phyloP scores from a whole-genome alignment of 2,329 filamentous ascomycete species.

The Colletotrichum liriopes region DNA sequence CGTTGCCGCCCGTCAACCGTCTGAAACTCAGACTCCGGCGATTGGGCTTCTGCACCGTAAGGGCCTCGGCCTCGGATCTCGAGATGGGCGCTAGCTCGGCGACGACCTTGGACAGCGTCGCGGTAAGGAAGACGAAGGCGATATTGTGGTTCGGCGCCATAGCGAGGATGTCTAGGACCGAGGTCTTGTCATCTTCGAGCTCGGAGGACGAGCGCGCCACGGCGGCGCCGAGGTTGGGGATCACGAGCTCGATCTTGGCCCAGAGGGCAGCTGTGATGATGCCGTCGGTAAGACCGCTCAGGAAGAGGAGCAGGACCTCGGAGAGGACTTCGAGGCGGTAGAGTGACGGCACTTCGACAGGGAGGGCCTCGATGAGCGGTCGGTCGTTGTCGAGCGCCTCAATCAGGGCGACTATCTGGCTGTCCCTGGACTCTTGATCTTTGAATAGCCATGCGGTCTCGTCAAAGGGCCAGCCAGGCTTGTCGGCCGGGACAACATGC shows the following conservation, averaged over 20 bases:
- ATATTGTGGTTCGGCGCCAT: slow-evolving; percentile 85
- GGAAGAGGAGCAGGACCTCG: slow-evolving; percentile 81
- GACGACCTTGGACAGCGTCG: slow-evolving; percentile 75
- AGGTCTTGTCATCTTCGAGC: slow-evolving; percentile 62
- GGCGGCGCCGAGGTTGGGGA: slow-evolving; percentile 60
- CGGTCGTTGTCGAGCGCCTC: slow-evolving; percentile 82
- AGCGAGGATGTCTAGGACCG: slow-evolving; percentile 81
- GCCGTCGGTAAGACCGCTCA: slow-evolving; percentile 83
- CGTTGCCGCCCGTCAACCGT: slow-evolving; percentile 49
- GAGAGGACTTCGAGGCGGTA: slow-evolving; percentile 83
- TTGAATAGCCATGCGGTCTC: slow-evolving; percentile 52
- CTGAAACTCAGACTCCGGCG: slow-evolving; percentile 64
- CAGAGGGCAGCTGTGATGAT: slow-evolving; percentile 81
- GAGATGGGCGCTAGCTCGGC: slow-evolving; percentile 63
- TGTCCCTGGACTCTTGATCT: slow-evolving; percentile 48
- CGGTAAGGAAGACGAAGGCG: slow-evolving; percentile 88
- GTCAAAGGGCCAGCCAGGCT: slow-evolving; percentile 74
- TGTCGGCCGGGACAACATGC: slow-evolving; percentile 65
- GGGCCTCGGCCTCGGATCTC: slow-evolving; percentile 54
- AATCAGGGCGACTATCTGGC: slow-evolving; percentile 59
- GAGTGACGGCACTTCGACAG: slow-evolving; percentile 73
- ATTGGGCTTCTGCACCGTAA: slow-evolving; percentile 47
- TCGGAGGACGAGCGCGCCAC: slow-evolving; percentile 41
- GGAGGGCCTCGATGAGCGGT: slow-evolving; percentile 73
- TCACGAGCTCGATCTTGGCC: slow-evolving; percentile 75